phyloP scores from a whole-genome alignment of 306 rosid genomes.

The Fragaria iinumae region DNA sequence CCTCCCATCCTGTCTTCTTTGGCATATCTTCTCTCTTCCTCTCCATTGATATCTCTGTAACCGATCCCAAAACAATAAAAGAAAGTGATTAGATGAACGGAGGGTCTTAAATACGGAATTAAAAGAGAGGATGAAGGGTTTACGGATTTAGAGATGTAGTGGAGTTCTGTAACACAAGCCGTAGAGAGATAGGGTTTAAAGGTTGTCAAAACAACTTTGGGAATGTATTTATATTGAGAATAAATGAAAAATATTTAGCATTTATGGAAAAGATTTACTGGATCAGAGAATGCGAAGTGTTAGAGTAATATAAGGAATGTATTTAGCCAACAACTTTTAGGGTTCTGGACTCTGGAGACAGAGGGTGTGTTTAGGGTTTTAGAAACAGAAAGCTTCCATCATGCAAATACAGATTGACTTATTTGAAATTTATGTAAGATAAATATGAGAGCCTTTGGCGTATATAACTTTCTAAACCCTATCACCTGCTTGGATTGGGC shows the following conservation, averaged over 20 bases:
- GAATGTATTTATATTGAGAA: neutral
- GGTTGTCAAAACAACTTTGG: neutral
- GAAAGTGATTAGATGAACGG: neutral
- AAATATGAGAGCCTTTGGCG: too few relatives aligned
- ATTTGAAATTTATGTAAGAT: too few relatives aligned
- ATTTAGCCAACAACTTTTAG: too few relatives aligned
- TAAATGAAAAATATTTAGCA: neutral
- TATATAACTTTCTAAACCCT: too few relatives aligned
- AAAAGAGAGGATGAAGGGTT: constrained; percentile 2
- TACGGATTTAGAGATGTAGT: neutral
- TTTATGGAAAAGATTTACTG: neutral
- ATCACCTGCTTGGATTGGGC: too few relatives aligned
- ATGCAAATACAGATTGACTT: too few relatives aligned
- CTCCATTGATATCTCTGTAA: neutral
- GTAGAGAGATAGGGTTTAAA: neutral
- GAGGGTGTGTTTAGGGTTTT: too few relatives aligned
- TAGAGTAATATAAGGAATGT: constrained; percentile 19
- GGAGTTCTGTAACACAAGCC: neutral
- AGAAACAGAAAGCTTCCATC: too few relatives aligned
- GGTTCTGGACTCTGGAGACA: too few relatives aligned
- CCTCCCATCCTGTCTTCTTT: neutral
- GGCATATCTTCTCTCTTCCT: neutral
- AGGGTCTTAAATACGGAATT: neutral
- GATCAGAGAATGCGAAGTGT: constrained; percentile 2
- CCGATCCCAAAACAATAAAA: constrained; percentile 8